phyloP scores from a whole-genome alignment of 2,329 filamentous ascomycete species.

The Clarireedia homoeocarpa region DNA sequence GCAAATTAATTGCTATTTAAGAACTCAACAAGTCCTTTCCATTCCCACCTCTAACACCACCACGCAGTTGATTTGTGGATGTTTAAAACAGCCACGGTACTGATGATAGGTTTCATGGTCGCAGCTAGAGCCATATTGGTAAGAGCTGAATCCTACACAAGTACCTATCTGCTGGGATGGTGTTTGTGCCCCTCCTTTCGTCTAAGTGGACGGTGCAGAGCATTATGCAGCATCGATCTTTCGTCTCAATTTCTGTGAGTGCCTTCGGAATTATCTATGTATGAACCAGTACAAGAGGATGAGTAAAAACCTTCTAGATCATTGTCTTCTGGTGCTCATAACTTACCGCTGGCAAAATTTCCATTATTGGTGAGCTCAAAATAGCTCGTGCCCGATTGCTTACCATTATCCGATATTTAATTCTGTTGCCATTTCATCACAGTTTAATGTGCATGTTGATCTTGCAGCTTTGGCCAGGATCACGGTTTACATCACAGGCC shows the following conservation, averaged over 20 bases:
- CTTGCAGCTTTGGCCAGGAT: constrained; percentile 7
- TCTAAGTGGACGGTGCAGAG: constrained; percentile 7
- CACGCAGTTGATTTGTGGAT: not conserved
- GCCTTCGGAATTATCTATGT: not conserved
- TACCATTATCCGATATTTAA: not conserved
- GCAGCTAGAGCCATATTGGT: constrained; percentile 2
- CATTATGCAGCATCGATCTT: not conserved
- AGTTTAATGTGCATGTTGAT: not conserved
- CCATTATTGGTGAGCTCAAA: not conserved
- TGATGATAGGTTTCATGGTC: constrained; percentile 3
- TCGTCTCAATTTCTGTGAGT: not conserved
- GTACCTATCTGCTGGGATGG: not conserved
- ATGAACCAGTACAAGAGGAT: not conserved
- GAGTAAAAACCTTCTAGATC: not conserved
- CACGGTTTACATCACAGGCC: not conserved
- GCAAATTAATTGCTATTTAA: not conserved
- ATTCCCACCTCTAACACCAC: not conserved
- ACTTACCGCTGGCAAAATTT: not conserved
- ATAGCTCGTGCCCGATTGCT: not conserved
- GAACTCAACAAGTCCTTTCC: not conserved
- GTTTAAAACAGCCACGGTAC: constrained; percentile 4
- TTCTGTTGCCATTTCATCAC: not conserved
- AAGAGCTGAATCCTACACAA: constrained; percentile 1
- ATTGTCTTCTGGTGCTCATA: not conserved
- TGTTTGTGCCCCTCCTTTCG: not conserved